Base-by-base conservation (phyloP, 2,329 filamentous ascomycete species). In the Trichoderma gracile region DNA sequence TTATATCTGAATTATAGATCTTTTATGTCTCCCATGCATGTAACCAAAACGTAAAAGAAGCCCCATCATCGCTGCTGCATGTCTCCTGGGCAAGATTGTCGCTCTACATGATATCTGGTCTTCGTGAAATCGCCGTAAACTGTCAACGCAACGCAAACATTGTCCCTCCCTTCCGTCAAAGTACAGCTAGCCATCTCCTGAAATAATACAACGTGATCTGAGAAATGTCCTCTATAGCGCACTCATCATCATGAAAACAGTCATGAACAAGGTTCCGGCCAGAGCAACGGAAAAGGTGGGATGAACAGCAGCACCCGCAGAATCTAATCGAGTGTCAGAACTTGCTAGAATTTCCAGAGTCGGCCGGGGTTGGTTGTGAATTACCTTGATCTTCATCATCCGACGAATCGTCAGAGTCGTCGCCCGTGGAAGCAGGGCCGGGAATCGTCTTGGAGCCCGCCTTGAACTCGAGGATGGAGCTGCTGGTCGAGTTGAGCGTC, bases 381-480 rank as follows among this genome's bases (percentile, higher is more conserved):
- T 8, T 17, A 15, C 25, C 3, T 43, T 21, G 21, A 27, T 38
- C 40, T 30, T 40, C 33, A 57, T 57, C 14, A 0, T 30, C 47
- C 12, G 47, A 50, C 12, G 47, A 50, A n/a, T 47, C 19, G 25
- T 30, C 55, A 14, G 53, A 27, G 55, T 58, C 55, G 12, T 21
- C 27, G 27, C 61, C 61, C 17, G 30, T 43, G 5, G 61, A 50
- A 57, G 27, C 46, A 21, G 63, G 57, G 38, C 63, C 72, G 5
- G 83, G 81, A 17, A 86, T 72, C 5, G 73, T 71, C 12, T 72
- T 75, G 53, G 73, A 74, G 54, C 70, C 69, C 14, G 71, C 72
- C 25, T 72, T 72, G 66, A 86, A 78, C 69, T 82, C 79, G 45
- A 84, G 70, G 21, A 86, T 69, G 65, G 78, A 77, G 53, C 75